These are phyloP conservation scores for Thozetella sp. DNA, from an alignment of 495 filamentous ascomycete genomes.

Conservation along the genomic window DNA sequence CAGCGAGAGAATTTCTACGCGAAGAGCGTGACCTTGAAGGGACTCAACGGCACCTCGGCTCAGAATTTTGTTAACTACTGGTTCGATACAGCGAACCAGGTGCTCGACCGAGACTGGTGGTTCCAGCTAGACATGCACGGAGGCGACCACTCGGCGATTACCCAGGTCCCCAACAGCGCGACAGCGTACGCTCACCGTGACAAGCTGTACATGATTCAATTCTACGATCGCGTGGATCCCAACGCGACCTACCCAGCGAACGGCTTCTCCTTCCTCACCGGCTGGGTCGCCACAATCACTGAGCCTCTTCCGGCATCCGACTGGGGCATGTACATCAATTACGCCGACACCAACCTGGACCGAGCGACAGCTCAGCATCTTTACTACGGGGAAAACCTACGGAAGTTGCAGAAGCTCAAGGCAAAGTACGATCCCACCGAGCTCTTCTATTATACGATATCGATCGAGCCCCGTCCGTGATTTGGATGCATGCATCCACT, in stretches of 20 bases:
- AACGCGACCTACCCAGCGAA: slow-evolving; percentile 15
- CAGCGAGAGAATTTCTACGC: slow-evolving; percentile 39
- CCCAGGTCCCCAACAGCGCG: slow-evolving; percentile 18
- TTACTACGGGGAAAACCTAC: slow-evolving; percentile 55
- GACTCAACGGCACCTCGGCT: slow-evolving; percentile 25
- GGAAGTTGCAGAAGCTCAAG: slow-evolving; percentile 51
- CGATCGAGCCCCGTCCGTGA: slow-evolving; percentile 27
- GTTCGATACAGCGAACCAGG: slow-evolving; percentile 29
- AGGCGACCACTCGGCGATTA: slow-evolving; percentile 32
- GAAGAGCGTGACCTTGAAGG: slow-evolving; percentile 32
- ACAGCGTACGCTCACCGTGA: slow-evolving; percentile 38
- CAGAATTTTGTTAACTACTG: slow-evolving; percentile 35
- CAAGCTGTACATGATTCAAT: slow-evolving; percentile 38
- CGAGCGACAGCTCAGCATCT: slow-evolving; percentile 28
- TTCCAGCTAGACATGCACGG: slow-evolving; percentile 39
- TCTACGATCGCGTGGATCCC: slow-evolving; percentile 30
- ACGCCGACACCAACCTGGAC: slow-evolving; percentile 32
- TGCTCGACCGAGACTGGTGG: slow-evolving; percentile 30
- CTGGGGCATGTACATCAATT: slow-evolving; percentile 43
- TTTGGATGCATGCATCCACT: too few species aligned
- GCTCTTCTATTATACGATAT: slow-evolving; percentile 61
- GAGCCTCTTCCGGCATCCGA: slow-evolving; percentile 15
- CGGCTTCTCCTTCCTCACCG: slow-evolving; percentile 25
- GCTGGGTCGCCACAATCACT: slow-evolving; percentile 26
- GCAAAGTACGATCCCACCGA: slow-evolving; percentile 50